Evolutionary conservation across 2,329 filamentous ascomycete species (phyloP), one percentile per base, ranked within the genome.

Genomic region (Cordyceps militaris): DNA sequence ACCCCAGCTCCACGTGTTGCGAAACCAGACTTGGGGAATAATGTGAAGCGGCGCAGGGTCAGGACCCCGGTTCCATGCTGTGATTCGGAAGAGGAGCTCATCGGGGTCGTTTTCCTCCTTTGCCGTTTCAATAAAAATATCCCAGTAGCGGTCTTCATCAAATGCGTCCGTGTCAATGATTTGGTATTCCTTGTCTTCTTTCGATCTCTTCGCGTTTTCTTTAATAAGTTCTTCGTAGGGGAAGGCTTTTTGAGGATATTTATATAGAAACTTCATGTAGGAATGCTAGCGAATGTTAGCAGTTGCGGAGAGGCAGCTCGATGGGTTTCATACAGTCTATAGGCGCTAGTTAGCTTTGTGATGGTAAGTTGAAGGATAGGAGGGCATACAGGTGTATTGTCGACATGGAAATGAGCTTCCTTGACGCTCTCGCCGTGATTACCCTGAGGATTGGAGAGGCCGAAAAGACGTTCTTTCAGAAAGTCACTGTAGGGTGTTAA

Each of bases 241-340:
- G 67, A 97, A 97, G 62, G 87, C 85, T 66, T 82, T 83, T 74
- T 97, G 93, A 0, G 94, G 94, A 66, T 97, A 95, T 74, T 97
- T 97, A 82, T 97, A 97, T 64, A 97, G 86, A 69, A 86, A 95
- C 73, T 97, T 97, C 93, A 97, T 97, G 78, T 97, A 97, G 28
- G 93, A 96, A 74, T 97, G 92, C 89, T 92, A 70, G 30, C 59
- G 56, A 10, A 24, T 59, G 61, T 67, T 62, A 65, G 53, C 14
- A 23, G 49, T 28, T 16, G 28, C 24, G 49, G 61, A 66, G 59
- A 62, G 61, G 42, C 5, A 21, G 40, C 24, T 16, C 54, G 38
- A 26, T 21, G 56, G 28, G 21, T 42, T 46, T 59, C 70, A 67
- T 75, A 79, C 76, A 66, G 78, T 79, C 78, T 80, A 63, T 28